Conservation (phyloP, 78 protist genomes). For the Dictyostelium citrinum region DNA sequence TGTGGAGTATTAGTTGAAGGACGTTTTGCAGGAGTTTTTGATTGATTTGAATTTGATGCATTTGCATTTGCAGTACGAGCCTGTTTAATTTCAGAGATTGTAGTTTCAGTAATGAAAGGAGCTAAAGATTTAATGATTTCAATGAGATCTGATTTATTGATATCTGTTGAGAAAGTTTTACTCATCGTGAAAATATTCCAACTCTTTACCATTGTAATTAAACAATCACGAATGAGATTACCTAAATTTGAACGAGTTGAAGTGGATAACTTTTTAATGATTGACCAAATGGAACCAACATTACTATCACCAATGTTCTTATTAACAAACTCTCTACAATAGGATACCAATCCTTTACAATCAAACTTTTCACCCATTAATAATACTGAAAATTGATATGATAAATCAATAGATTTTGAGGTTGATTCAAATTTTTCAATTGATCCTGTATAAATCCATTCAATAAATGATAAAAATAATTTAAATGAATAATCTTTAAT, state of each 20-base stretch:
- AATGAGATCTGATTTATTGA: not conserved
- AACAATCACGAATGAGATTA: not conserved
- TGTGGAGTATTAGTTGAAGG: not conserved
- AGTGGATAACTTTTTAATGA: not conserved
- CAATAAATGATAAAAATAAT: slow-evolving; percentile 5
- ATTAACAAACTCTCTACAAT: not conserved
- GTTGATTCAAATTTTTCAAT: not conserved
- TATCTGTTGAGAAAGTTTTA: not conserved
- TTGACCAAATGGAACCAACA: slow-evolving; percentile 23
- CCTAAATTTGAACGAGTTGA: not conserved
- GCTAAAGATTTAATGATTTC: not conserved
- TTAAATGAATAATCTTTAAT: slow-evolving; percentile 29
- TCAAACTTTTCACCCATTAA: not conserved
- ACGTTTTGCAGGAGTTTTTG: slow-evolving; percentile 5
- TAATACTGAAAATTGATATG: not conserved
- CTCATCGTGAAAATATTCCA: slow-evolving; percentile 25
- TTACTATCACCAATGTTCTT: not conserved
- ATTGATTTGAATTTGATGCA: not conserved
- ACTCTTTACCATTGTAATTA: not conserved
- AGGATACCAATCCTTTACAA: not conserved
- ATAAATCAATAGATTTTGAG: not conserved
- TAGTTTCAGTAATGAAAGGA: not conserved
- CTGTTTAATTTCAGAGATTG: not conserved
- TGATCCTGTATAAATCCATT: slow-evolving; percentile 52
- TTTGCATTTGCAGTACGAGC: not conserved